A percentile compares a stretch with the other conserved stretches of the same genome.
Conservation (phyloP, 1,139 yeast species). For the Hansenula lynferdii region DNA sequence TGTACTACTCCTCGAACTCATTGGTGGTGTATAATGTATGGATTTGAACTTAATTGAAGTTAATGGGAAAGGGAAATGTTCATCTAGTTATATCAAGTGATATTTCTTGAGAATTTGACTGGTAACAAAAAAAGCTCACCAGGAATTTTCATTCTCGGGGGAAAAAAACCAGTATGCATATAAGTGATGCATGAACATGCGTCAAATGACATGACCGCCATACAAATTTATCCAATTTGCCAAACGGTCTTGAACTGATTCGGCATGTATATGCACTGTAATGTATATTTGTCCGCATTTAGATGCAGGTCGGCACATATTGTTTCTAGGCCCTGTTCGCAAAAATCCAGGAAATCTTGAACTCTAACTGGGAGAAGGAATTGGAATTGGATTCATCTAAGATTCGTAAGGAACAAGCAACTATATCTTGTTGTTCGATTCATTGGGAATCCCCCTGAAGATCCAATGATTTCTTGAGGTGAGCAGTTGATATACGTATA, state of each 20-base stretch:
- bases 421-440: too few relatives aligned
- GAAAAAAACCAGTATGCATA: neutral
- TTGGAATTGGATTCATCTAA: too few relatives aligned
- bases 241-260: neutral
- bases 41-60: too few relatives aligned
- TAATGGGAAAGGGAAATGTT: too few relatives aligned
- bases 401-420: too few relatives aligned
- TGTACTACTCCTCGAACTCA: neutral
- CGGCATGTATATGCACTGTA: neutral
- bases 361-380: too few relatives aligned
- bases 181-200: neutral
- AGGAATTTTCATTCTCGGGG: neutral
- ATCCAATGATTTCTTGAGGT: too few relatives aligned
- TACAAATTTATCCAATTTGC: neutral
- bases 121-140: neutral
- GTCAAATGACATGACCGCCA: neutral
- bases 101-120: neutral
- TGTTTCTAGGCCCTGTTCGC: neutral
- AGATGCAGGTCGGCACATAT: neutral
- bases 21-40: too few relatives aligned
- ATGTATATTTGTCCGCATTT: too few relatives aligned
- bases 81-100: too few relatives aligned
- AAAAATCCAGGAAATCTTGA: neutral
- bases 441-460: too few relatives aligned
- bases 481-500: too few relatives aligned